These are phyloP conservation scores for Umbellularia californica DNA, from an alignment of 164 flowering plant genomes.

Conservation along the genomic window DNA sequence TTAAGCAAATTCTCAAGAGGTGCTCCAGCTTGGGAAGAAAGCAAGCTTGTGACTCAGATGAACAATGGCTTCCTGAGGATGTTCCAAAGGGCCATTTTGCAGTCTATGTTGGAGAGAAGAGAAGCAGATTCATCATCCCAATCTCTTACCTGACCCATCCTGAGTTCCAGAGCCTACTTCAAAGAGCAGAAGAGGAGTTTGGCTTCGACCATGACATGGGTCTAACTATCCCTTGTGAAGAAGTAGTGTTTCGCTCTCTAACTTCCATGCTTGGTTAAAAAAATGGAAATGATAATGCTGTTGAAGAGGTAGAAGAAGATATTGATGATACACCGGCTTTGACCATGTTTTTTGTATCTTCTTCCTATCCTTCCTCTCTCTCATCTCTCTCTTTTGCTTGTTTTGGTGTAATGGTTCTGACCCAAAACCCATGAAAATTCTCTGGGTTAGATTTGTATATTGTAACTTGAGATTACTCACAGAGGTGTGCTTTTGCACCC, in stretches of 20 bases:
- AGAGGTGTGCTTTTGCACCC: conserved; percentile 6
- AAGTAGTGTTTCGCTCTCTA: conserved; percentile 52
- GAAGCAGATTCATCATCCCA: conserved; percentile 19
- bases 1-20: conserved; percentile 21
- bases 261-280: conserved; percentile 50
- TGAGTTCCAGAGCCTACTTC: conserved; percentile 20
- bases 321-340: background rate
- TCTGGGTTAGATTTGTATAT: conserved; percentile 27
- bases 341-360: background rate
- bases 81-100: conserved; percentile 23
- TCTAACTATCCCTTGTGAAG: conserved; percentile 70
- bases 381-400: background rate
- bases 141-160: conserved; percentile 16
- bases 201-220: conserved; percentile 46
- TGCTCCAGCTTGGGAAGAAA: conserved; percentile 19
- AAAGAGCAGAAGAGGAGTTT: conserved; percentile 17
- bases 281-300: background rate
- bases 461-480: conserved; percentile 21
- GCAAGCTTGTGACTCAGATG: conserved; percentile 13
- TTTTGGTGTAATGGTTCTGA: conserved; percentile 12
- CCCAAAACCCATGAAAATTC: conserved; percentile 19
- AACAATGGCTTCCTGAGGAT: conserved; percentile 31
- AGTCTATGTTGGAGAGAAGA: conserved; percentile 18
- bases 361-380: background rate
- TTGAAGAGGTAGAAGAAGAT: background rate